Base-by-base conservation (phyloP, 352 stramenopile species). In the Aphanomyces stellatus region DNA sequence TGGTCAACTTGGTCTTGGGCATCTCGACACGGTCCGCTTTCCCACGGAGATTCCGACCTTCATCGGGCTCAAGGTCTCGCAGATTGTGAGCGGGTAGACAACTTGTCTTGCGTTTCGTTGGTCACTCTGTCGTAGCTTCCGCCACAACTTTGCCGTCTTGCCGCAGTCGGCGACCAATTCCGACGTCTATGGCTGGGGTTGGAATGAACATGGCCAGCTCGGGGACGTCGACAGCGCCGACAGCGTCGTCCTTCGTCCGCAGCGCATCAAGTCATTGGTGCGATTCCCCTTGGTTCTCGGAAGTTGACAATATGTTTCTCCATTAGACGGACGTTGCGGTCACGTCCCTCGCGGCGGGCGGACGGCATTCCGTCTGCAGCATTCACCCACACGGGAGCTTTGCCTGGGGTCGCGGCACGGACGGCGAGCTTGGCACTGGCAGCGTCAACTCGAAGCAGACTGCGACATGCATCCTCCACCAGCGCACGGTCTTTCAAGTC, bases 191-290 rank as follows among this genome's bases (percentile, higher is more conserved):
- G 71, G 62, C n/a, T 81, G 71, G 67, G 75, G 73, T 34, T 81
- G 75, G 75, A 81, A 81, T 40, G 70, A 77, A 34, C 69, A 78
- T 51, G 69, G 69, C 37, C 75, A 81, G 53, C 68, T 79, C 2
- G 75, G 75, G 22, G 65, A 72, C 7, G 3, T 65, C 28, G 53
- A 65, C 24, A 59, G 61, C 37, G 19, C 7, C 13, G 25, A 43
- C 15, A n/a, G 19, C 15, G 55, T 64, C 10, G 55, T 64, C 3
- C 55, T 51, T 25, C 55, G 55, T 15, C 55, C 55, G 2, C 33
- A 51, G 22, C 55, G 55, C 55, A n/a, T 24, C 30, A 8, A 17
- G n/a, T 43, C 55, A 10, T 30, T 64, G 19, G 49, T 57, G 33
- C 6, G 7, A 51, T 24, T 17, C 8, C 37, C 17, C 37, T 43